Evolutionary conservation across 2,329 filamentous ascomycete genomes (phyloP), one percentile per base, ranked within the genome.

Genomic region (Amphichorda felina): DNA sequence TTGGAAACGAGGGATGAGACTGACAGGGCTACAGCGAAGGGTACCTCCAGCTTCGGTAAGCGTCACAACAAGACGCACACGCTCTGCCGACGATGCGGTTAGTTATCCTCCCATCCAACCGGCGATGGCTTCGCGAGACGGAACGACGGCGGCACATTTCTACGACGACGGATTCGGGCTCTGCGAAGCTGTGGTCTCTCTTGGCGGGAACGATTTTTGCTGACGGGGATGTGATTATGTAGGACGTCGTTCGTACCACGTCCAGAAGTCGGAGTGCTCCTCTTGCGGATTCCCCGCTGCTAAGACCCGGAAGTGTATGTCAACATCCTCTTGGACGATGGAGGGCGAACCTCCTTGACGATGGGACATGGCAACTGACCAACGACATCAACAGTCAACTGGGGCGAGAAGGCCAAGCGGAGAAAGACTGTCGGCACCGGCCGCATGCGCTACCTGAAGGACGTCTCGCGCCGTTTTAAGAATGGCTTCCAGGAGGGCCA

Each of bases 401-500:
- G 91, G 91, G 79, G 84, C 67, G 89, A 96, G 79, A 98, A 98
- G 84, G 89, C 88, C 57, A 96, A 96, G 86, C 78, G 91, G 68
- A 93, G 91, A 82, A 96, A 95, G 88, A 95, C 89, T 61, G 89
- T 84, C 63, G 91, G 91, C 58, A 89, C 86, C 60, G 91, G 91
- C 66, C 85, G 91, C 68, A 91, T 88, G 81, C 79, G 86, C 63
- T 85, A 88, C 72, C 77, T 98, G 64, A 94, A 93, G 77, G 76
- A 75, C 57, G 80, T 98, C 62, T 73, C 87, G 61, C 82, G 91
- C 66, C 79, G 79, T 70, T 94, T 94, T 80, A 86, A 82, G 75
- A 98, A 98, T 72, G 88, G 87, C 56, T 98, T 98, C 85, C 89
- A 84, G 73, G 77, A 70, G 52, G 91, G 91, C 61, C 66, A 74